Evolutionary conservation across 805 yeast genomes (phyloP), one percentile per base, ranked within the genome.

Genomic region (Suhomyces sp.): DNA sequence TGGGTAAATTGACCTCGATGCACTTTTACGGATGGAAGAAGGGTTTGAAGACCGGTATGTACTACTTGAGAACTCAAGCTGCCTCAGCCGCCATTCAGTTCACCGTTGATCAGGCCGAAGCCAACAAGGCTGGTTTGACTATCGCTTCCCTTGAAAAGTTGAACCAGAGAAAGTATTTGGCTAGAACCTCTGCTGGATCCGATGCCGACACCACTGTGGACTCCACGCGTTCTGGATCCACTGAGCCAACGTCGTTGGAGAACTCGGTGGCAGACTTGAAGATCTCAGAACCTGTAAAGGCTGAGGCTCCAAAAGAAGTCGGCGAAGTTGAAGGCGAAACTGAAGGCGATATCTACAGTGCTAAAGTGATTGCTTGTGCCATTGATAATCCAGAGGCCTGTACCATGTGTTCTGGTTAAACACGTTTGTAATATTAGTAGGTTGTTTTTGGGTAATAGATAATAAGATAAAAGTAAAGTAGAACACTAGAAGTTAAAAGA

Each of bases 1-100:
- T 70, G 44, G 72, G 72, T 1, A 69, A 68, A 60, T 73, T 66
- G 52, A 76, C 73, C 50, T 76, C 68, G 61, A 79, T 61, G 63
- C 81, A 65, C 61, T 81, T 61, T 57, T 79, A 69, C 51, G 69
- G 72, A 1, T 72, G 76, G 74, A 69, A 60, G 53, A 67, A 58
- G 53, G 76, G 69, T 10, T 66, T 62, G 66, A 76, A 60, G 59
- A 75, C 71, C 44, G 76, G 75, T 27, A 72, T 64, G 76, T 73
- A 61, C 64, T 73, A 62, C 61, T 66, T 64, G 98, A 73, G 55
- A 49, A 93, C 98, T 9, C 96, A 89, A 79, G 97, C 98, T 54
- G 99, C 99, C 19, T 83, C 97, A 43, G 88, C 96, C 48, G 97
- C 99, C 46, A 94, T 94, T 66, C 96, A 93, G 76, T 93, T 91